phyloP scores from a whole-genome alignment of 75 land plant species.

The Pinus taeda region DNA sequence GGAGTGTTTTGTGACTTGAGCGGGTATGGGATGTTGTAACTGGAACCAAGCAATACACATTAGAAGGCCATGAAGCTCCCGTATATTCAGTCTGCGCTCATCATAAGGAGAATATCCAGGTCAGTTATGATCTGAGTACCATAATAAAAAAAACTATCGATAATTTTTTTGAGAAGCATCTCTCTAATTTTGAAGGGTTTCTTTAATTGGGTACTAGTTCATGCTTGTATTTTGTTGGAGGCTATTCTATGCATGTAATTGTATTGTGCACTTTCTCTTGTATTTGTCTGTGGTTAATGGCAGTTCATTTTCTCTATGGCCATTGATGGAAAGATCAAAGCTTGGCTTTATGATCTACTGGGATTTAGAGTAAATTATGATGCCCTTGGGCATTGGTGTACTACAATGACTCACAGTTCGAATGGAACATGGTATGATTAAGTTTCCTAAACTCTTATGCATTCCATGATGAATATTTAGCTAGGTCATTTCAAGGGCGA shows the following conservation, averaged over 20 bases:
- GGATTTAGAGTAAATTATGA: slow-evolving; percentile 84
- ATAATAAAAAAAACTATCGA: no score
- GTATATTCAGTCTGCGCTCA: slow-evolving; percentile 79
- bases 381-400: slow-evolving; percentile 77
- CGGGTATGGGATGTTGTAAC: slow-evolving; percentile 34
- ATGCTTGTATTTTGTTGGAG: no score
- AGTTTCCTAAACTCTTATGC: no score
- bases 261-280: no score
- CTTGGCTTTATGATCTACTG: slow-evolving; percentile 76
- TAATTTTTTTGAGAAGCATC: no score
- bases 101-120: slow-evolving; percentile 79
- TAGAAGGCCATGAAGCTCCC: slow-evolving; percentile 80
- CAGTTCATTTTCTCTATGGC: slow-evolving; percentile 90
- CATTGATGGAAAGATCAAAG: slow-evolving; percentile 80
- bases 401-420: slow-evolving; percentile 79
- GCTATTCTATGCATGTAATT: no score
- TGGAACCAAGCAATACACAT: slow-evolving; percentile 23
- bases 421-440: slow-evolving; percentile 59
- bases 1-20: not conserved
- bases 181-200: no score
- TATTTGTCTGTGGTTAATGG: no score
- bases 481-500: no score
- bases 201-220: no score
- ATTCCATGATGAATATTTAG: no score
- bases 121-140: not conserved